Conservation (phyloP, 169 alveolate species). For the Plasmodium billcollinsi region DNA sequence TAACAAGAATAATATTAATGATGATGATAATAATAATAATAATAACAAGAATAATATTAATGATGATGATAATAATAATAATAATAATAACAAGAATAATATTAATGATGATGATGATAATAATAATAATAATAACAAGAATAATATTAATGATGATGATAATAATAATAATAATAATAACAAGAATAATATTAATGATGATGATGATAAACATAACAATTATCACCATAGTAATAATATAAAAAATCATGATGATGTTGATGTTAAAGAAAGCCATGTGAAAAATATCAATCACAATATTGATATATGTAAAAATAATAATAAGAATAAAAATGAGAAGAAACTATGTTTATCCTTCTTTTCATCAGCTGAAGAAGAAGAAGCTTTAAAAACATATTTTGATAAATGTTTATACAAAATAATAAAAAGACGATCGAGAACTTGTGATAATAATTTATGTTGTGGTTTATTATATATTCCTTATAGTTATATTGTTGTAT, state of each 20-base stretch:
- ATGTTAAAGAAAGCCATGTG: not conserved
- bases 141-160: not conserved
- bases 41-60: not conserved
- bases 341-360: not conserved
- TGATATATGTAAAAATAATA: not conserved
- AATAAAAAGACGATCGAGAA: constrained; percentile 33
- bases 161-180: not conserved
- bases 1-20: not conserved
- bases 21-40: not conserved
- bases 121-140: not conserved
- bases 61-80: not conserved
- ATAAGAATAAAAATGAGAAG: not conserved
- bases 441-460: constrained; percentile 82
- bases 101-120: not conserved
- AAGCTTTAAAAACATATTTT: constrained; percentile 22
- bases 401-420: constrained; percentile 66
- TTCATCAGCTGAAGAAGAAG: not conserved
- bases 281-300: not conserved
- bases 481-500: constrained; percentile 82
- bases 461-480: constrained; percentile 86
- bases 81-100: not conserved
- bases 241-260: not conserved
- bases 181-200: not conserved
- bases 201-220: not conserved
- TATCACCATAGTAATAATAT: not conserved